These are phyloP conservation scores for Claviceps fusiformis DNA, from an alignment of 2,329 filamentous ascomycete genomes.

Conservation along the genomic window DNA sequence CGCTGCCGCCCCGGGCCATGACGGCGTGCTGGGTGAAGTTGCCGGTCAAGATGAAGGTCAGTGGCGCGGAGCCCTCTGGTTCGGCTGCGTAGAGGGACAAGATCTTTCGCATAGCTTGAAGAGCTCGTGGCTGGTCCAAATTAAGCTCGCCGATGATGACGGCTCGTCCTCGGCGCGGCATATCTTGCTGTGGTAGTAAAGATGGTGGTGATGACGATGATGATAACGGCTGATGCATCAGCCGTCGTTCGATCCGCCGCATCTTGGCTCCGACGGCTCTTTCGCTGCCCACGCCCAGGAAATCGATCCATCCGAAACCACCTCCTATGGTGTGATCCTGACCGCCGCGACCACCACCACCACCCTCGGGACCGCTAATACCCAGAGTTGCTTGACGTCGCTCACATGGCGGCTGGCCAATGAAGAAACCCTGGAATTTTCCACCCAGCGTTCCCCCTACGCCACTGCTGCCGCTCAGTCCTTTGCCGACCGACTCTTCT, in stretches of 20 bases:
- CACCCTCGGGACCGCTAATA: slow-evolving; percentile 43
- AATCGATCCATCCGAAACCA: slow-evolving; percentile 95
- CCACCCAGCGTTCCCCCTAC: slow-evolving; percentile 88
- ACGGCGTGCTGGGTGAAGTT: slow-evolving; percentile 62
- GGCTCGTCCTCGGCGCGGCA: slow-evolving; percentile 36
- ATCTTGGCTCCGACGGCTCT: slow-evolving; percentile 71
- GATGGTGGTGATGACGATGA: slow-evolving; percentile 1
- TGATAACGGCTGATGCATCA: slow-evolving; percentile 34
- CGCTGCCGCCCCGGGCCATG: slow-evolving; percentile 54
- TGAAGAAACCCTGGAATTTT: slow-evolving; percentile 76
- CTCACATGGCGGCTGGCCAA: slow-evolving; percentile 86
- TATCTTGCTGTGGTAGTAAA: slow-evolving; percentile 18
- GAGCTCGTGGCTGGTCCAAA: slow-evolving; percentile 68
- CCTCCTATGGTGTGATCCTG: slow-evolving; percentile 53
- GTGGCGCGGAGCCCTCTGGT: slow-evolving; percentile 50
- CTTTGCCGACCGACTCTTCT: slow-evolving; percentile 54
- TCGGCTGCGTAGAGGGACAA: slow-evolving; percentile 59
- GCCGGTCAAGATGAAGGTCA: slow-evolving; percentile 71
- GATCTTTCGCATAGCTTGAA: slow-evolving; percentile 70
- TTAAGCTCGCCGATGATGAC: slow-evolving; percentile 78
- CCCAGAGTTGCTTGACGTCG: slow-evolving; percentile 68
- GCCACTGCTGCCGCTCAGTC: slow-evolving; percentile 62
- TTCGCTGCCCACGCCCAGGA: slow-evolving; percentile 81
- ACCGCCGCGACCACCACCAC: slow-evolving; percentile 32
- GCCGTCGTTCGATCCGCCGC: slow-evolving; percentile 61